A percentile compares a stretch with the other conserved stretches of the same genome.
Evolutionary conservation across 805 yeast genomes (phyloP).

Genomic region (Wickerhamiella musiphila): DNA sequence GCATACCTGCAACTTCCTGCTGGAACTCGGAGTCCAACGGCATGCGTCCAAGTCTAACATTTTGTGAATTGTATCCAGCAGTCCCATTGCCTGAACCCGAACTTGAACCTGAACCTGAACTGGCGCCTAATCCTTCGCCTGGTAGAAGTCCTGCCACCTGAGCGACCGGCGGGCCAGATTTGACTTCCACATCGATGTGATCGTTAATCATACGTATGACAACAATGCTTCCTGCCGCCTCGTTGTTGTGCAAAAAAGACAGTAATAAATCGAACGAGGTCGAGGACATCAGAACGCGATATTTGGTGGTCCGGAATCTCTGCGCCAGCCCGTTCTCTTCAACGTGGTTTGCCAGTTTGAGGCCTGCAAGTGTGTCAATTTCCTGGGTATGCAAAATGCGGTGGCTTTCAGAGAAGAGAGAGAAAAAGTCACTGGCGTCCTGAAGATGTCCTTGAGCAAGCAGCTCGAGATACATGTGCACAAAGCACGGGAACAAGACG

Average conservation of each 20-base stretch:
- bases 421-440: slow-evolving; percentile 58
- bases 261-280: slow-evolving; percentile 72
- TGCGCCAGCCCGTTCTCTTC: slow-evolving; percentile 69
- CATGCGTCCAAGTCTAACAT: slow-evolving; percentile 63
- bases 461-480: slow-evolving; percentile 70
- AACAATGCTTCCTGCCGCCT: slow-evolving; percentile 78
- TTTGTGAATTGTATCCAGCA: slow-evolving; percentile 44
- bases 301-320: slow-evolving; percentile 55
- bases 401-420: slow-evolving; percentile 58
- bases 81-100: too few relatives aligned
- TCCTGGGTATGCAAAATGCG: slow-evolving; percentile 62
- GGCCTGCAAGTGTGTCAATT: slow-evolving; percentile 49
- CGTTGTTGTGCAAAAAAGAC: slow-evolving; percentile 81
- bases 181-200: slow-evolving; percentile 34
- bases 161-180: slow-evolving; percentile 20
- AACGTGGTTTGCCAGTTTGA: slow-evolving; percentile 65
- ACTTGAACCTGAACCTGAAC: too few relatives aligned
- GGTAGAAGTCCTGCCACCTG: slow-evolving; percentile 4
- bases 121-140: slow-evolving; percentile 8
- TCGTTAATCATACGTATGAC: slow-evolving; percentile 75
- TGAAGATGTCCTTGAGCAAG: slow-evolving; percentile 41
- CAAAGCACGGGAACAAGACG: slow-evolving; percentile 79
- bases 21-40: slow-evolving; percentile 77
- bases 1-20: slow-evolving; percentile 69
- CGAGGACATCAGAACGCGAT: slow-evolving; percentile 56